A percentile compares a stretch with the other conserved stretches of the same genome.
phyloP scores from a whole-genome alignment of 352 stramenopile species.

The Globisporangium parvum region DNA sequence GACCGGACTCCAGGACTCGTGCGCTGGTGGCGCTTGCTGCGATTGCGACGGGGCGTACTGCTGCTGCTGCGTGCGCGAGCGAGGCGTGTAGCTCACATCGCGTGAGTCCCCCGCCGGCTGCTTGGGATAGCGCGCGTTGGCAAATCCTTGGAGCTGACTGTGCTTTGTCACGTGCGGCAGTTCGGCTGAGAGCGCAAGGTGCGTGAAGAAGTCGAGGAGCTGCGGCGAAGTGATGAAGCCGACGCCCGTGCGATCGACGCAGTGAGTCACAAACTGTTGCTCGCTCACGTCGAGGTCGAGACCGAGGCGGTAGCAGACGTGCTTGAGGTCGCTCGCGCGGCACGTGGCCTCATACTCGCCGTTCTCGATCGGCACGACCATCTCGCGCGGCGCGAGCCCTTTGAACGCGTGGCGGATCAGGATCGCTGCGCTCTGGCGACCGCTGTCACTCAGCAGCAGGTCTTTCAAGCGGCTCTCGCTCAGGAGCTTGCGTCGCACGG shows the following conservation, averaged over 20 bases:
- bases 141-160: slow-evolving; percentile 3
- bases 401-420: slow-evolving; percentile 75
- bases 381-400: slow-evolving; percentile 47
- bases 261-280: slow-evolving; percentile 43
- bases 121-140: background rate
- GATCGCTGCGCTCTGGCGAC: slow-evolving; percentile 54
- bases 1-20: slow-evolving; percentile 8
- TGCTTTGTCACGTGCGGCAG: slow-evolving; percentile 4
- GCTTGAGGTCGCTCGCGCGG: slow-evolving; percentile 52
- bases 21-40: slow-evolving; percentile 1
- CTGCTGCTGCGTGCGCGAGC: background rate
- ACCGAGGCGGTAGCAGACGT: slow-evolving; percentile 65
- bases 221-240: slow-evolving; percentile 62
- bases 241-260: slow-evolving; percentile 36
- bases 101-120: background rate
- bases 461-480: slow-evolving; percentile 48
- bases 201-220: slow-evolving; percentile 52
- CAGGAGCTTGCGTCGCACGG: slow-evolving; percentile 52
- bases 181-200: slow-evolving; percentile 21
- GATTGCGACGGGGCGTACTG: slow-evolving; percentile 2
- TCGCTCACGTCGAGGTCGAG: slow-evolving; percentile 63
- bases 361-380: slow-evolving; percentile 63
- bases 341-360: slow-evolving; percentile 67
- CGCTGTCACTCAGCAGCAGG: slow-evolving; percentile 41
- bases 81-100: background rate